phyloP scores from a whole-genome alignment of 1,284 basidiomycete species.

The Hymenochaete sp. region DNA sequence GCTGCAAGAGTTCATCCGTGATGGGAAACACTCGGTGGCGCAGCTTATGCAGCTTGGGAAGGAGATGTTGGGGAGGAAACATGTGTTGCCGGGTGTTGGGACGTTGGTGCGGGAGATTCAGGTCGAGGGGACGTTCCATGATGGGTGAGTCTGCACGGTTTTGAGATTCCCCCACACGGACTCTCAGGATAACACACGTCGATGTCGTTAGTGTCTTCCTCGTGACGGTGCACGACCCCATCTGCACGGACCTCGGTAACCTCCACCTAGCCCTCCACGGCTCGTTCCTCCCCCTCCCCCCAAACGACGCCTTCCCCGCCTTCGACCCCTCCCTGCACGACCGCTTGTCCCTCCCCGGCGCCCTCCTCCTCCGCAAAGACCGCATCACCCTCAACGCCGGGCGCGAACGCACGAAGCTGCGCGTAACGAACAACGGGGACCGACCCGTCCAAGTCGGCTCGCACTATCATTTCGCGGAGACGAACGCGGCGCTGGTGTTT shows the following conservation, averaged over 20 bases:
- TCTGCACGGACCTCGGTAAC: conserved; percentile 78
- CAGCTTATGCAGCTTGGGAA: conserved; percentile 92
- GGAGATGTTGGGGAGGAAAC: conserved; percentile 77
- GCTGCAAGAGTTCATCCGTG: conserved; percentile 95
- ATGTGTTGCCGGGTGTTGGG: conserved; percentile 79
- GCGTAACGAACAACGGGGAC: conserved; percentile 90
- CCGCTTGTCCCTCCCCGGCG: conserved; percentile 59
- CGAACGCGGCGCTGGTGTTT: conserved; percentile 76
- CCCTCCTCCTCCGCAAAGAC: conserved; percentile 60
- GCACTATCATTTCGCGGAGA: conserved; percentile 91
- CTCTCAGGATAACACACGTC: conserved; percentile 15
- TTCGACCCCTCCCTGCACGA: conserved; percentile 41
- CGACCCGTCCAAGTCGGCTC: conserved; percentile 93
- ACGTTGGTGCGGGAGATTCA: conserved; percentile 73
- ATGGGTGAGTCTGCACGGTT: conserved; percentile 47
- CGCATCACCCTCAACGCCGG: conserved; percentile 71
- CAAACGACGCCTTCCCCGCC: conserved; percentile 54
- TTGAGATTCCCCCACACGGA: conserved; percentile 1
- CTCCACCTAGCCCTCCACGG: conserved; percentile 82
- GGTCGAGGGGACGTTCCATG: conserved; percentile 85
- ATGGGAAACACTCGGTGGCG: conserved; percentile 83
- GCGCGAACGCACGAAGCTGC: conserved; percentile 59
- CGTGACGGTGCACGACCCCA: conserved; percentile 90
- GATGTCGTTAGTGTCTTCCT: conserved; percentile 71
- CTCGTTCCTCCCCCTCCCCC: conserved; percentile 83